Evolutionary conservation across 495 filamentous ascomycete species (phyloP), one percentile per base, ranked within the genome.

Genomic region (Cercophora samala): DNA sequence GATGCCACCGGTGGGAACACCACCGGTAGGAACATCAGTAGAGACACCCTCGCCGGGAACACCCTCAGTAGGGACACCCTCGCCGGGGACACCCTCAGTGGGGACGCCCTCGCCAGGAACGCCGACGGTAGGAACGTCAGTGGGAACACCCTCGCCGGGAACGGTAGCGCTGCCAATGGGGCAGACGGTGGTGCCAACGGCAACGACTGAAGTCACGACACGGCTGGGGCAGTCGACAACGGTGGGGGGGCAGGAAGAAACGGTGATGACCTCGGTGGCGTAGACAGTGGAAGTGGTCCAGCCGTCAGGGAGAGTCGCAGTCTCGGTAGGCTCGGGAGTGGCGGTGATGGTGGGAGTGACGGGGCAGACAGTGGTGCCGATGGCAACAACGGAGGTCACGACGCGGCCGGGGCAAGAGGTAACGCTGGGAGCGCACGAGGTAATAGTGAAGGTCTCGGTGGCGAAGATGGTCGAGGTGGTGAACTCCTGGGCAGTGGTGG

Each of bases 141-240:
- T 79, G 21, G 71, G 26, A 5, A 29, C 26, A 29, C 26, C 3
- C 3, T 29, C 26, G 64, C 18, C 66, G 68, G 55, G 77, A 70
- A 22, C 67, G 73, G 19, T 75, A 66, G 71, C 62, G 63, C 56
- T 78, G 58, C 76, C 76, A 11, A 86, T 83, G 37, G 88, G 85
- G 72, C 82, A 85, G 65, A 88, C 75, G 52, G 88, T 89, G 22
- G 87, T 89, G 42, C 81, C 85, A 68, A 88, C 67, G n/a, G 86
- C 73, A 69, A 88, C 80, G 23, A 84, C 80, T 17, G 86, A 87
- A 25, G 83, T 80, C 1, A 86, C 81, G 63, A 79, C 67, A 78
- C 85, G 58, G 75, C 86, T 22, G 73, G 87, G 87, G 78, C 88
- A 90, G 72, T 86, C 74, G 63, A 83, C 85, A n/a, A 89, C 83